Evolutionary conservation across 495 filamentous ascomycete species (phyloP), one percentile per base, ranked within the genome.

Genomic region (Penicillium pancosmium): DNA sequence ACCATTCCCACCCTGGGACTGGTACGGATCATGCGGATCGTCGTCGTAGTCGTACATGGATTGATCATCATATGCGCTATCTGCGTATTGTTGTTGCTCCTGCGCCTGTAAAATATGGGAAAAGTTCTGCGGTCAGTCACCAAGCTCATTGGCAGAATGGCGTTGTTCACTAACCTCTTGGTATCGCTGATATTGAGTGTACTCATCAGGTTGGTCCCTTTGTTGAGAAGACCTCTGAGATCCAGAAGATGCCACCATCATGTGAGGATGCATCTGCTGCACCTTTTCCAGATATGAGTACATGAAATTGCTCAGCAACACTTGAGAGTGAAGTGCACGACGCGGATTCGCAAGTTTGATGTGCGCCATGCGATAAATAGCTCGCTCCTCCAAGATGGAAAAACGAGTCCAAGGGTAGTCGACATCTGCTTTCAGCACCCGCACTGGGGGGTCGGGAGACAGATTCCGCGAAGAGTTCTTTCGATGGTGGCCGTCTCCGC

Each of bases 241-340:
- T 25, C 76, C 68, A 48, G 80, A 81, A 9, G 81, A 73, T 13
- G 89, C 88, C 49, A 92, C 84, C 64, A 92, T 86, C 63, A 96
- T 87, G 61, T 93, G 90, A 31, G 95, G 94, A 69, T 98, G 94
- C 88, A 97, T 96, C 61, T 94, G 91, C 75, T 98, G 94, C 35
- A 99, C 94, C 75, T 98, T 98, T 52, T 93, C 95, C 61, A 99
- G 84, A 71, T 99, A 99, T 33, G 91, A 93, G 79, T 99, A 99
- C 94, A 99, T 99, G 73, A 99, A 99, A 67, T 99, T 99, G 74
- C 93, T 97, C 64, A 99, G 86, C 52, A 99, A 81, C 23, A 99
- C 94, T 70, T 99, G 94, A 47, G 93, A 97, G 66, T 96, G 91
- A 35, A 99, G 76, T 41, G 93, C 89, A 31, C 94, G 87, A 11